Base-by-base conservation (phyloP, 78 protist genomes). In the Polysphondylium violaceum region DNA sequence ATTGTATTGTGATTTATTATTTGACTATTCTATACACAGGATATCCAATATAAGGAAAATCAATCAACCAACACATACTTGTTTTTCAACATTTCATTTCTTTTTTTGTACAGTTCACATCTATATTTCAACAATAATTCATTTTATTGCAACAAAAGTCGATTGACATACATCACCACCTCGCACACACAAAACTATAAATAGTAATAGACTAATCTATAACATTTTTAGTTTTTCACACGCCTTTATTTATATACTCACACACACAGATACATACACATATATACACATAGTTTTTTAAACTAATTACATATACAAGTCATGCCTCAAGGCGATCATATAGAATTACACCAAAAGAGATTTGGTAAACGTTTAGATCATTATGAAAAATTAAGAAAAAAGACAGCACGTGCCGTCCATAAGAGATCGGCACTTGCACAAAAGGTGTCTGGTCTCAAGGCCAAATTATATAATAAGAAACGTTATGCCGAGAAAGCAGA, bases 401-500 rank as follows among this genome's bases (percentile, higher is more conserved):
- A 79, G 74, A 97, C 94, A 72, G 99, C 99, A 11, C 94, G 99
- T 1, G 74, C 40, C 3, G 98, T 38, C 14, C 98, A 98, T 63
- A 79, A 93, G 87, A 85, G 60, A 23, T 88, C 99, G 5, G 89
- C 95, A 47, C 60, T 64, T 17, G 99, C 99, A 16, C 89, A 96
- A 93, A 97, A 96, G 77, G 83, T 98, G 41, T 60, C 36, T 33
- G 99, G 99, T 36, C 38, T 97, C 31, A 94, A 88, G 69, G 99
- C 99, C 33, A 99, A 99, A 92, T 55, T 97, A 44, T 85, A 43
- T 44, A 87, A 96, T 86, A 95, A 97, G 96, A 78, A 97, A 94
- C 94, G 99, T 31, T 97, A 96, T 77, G 7, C 79, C 35, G 99
- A 99, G 72, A 99, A 99, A 97, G 97, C 95, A 2, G 96, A 90